Evolutionary conservation across 768 basidiomycete genomes (phyloP), one percentile per base, ranked within the genome.

Genomic region (Termitomyces sp.): DNA sequence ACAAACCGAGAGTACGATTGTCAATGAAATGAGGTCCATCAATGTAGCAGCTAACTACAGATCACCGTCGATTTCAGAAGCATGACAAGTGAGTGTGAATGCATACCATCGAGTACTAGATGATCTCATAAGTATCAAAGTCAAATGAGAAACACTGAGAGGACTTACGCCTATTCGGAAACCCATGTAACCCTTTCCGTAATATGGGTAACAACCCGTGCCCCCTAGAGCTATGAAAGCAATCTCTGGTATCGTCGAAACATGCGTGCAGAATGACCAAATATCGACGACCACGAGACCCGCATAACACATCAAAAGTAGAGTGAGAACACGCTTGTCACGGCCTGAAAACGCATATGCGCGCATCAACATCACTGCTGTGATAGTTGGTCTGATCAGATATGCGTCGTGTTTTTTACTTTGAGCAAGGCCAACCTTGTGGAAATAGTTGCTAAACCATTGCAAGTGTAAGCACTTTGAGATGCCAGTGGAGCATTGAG

Each of bases 361-460:
- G 32, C 77, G 70, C 71, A 77, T 75, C 53, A 77, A 31, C 70
- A 79, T 76, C 27, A 79, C 76, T 46, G 65, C 77, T 77, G 53
- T 3, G 7, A 18, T 54, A 27, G 14, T 9, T n/a, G 41, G 20
- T 14, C 12, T 31, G 54, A 55, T 52, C 20, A 34, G 5, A 32
- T 18, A 48, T 32, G 36, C 46, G 24, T 48, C 18, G 10, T 39
- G 10, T 13, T 49, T n/a, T 26, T 24, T 6, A 50, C 16, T 12
- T 13, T 34, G 14, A 32, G 13, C 18, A n/a, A 1, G n/a, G 12
- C 20, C 29, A 54, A 74, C 76, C 75, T 69, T 75, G 75, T 2
- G 72, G 72, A 55, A 74, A 71, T 27, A 76, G 64, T 75, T 77
- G 75, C 76, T 78, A 6, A 8, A 29, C 29, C 7, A 14, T 34